Percentiles rank a stretch among this genome's conserved stretches.
These are phyloP conservation scores for Euphorbia schlechtendalii DNA, from an alignment of 441 rosid genomes.

Conservation along the genomic window DNA sequence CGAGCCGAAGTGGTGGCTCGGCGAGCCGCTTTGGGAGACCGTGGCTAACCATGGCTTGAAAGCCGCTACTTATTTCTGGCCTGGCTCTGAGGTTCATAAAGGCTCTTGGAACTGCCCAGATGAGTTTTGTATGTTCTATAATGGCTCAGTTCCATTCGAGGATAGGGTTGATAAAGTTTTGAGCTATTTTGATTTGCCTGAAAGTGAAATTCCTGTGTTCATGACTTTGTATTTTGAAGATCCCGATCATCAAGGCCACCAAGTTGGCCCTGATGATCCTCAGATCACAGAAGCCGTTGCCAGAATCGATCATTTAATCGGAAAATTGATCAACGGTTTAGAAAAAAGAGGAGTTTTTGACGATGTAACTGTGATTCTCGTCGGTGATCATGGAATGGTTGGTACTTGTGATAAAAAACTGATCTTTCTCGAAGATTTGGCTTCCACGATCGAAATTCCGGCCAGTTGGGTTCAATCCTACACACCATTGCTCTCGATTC, in stretches of 20 bases:
- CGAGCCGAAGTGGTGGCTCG: slow-evolving; percentile 93
- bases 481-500: slow-evolving; percentile 63
- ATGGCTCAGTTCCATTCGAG: slow-evolving; percentile 78
- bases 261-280: slow-evolving; percentile 90
- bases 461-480: slow-evolving; percentile 62
- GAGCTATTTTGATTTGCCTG: slow-evolving; percentile 71
- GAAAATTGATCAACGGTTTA: slow-evolving; percentile 68
- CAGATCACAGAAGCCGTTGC: slow-evolving; percentile 72
- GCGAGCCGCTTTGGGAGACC: slow-evolving; percentile 96
- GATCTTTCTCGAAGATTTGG: slow-evolving; percentile 63
- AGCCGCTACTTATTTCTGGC: slow-evolving; percentile 91
- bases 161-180: slow-evolving; percentile 77
- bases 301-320: slow-evolving; percentile 65
- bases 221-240: slow-evolving; percentile 92
- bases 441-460: slow-evolving; percentile 60
- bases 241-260: slow-evolving; percentile 93
- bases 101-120: slow-evolving; percentile 83
- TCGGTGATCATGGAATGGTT: slow-evolving; percentile 99
- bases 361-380: slow-evolving; percentile 74
- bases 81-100: slow-evolving; percentile 90
- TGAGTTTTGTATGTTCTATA: slow-evolving; percentile 45
- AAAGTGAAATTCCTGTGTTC: slow-evolving; percentile 57
- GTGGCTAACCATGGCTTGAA: slow-evolving; percentile 66
- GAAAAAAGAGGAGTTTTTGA: slow-evolving; percentile 78
- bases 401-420: slow-evolving; percentile 84